Conservation (phyloP, 176 grass and related monocot species). For the Otatea glauca region DNA sequence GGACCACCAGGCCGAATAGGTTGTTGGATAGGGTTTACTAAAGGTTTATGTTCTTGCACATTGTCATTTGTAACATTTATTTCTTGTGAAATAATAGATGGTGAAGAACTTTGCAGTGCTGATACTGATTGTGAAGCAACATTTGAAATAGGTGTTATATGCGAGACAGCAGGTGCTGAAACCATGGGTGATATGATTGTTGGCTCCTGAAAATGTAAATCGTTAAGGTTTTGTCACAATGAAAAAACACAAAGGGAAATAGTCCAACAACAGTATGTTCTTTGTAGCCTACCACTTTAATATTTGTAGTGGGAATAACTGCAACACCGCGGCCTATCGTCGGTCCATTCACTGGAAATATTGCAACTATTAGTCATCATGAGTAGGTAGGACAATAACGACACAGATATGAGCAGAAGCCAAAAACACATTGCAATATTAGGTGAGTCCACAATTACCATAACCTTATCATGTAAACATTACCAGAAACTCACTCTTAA, state of each 20-base stretch:
- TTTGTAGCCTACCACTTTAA: constrained; percentile 67
- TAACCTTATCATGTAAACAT: constrained; percentile 25
- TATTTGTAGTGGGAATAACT: constrained; percentile 51
- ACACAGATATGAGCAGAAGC: constrained; percentile 19
- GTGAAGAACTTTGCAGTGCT: constrained; percentile 67
- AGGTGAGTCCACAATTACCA: constrained; percentile 18
- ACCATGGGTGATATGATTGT: constrained; percentile 56
- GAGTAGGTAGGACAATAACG: constrained; percentile 17
- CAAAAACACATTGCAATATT: constrained; percentile 20
- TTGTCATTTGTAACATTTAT: constrained; percentile 66
- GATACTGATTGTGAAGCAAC: constrained; percentile 68
- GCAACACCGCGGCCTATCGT: constrained; percentile 34
- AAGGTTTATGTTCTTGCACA: constrained; percentile 83
- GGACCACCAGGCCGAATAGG: constrained; percentile 65
- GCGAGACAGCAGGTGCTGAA: constrained; percentile 63
- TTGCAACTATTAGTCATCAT: constrained; percentile 26
- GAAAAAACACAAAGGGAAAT: constrained; percentile 26
- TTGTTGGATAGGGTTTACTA: constrained; percentile 67
- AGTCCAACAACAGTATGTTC: constrained; percentile 18
- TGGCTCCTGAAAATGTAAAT: constrained; percentile 64
- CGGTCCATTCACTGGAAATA: constrained; percentile 61
- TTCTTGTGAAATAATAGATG: constrained; percentile 87
- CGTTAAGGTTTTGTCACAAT: constrained; percentile 5
- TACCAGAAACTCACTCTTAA: neutral
- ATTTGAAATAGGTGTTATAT: constrained; percentile 62